These are phyloP conservation scores for Oryza officinalis DNA, from an alignment of 176 grass and related monocot species.

Conservation along the genomic window DNA sequence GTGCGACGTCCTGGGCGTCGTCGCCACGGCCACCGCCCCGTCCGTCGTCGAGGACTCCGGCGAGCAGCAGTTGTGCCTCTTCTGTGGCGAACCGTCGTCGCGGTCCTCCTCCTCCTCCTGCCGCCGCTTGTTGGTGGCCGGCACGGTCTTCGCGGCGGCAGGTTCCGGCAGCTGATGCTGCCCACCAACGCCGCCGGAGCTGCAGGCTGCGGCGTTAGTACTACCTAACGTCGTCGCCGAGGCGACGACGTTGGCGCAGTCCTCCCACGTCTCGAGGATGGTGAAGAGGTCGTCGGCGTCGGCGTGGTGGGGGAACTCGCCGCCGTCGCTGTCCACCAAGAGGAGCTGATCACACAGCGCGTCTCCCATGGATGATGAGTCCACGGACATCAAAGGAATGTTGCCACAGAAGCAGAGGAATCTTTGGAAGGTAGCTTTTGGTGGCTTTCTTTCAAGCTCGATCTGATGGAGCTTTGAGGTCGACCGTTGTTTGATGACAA, in stretches of 20 bases:
- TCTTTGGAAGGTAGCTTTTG: constrained; percentile 14
- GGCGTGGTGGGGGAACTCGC: constrained; percentile 30
- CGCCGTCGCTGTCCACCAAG: constrained; percentile 33
- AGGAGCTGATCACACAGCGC: constrained; percentile 53
- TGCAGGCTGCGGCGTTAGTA: neutral
- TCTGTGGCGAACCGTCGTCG: constrained; percentile 9
- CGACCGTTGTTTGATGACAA: constrained; percentile 30
- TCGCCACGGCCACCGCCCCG: neutral
- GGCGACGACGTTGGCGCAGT: constrained; percentile 13
- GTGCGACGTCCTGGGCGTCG: constrained; percentile 46
- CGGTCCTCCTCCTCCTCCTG: neutral
- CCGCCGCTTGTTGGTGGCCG: neutral
- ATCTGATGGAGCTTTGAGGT: neutral
- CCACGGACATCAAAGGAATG: neutral
- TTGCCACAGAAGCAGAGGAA: neutral
- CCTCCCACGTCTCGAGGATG: constrained; percentile 72
- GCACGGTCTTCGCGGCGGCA: neutral
- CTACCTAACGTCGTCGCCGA: neutral
- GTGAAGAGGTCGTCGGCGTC: constrained; percentile 61
- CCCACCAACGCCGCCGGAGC: neutral
- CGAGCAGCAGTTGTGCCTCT: constrained; percentile 35
- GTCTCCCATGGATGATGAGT: constrained; percentile 35
- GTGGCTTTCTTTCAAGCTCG: constrained; percentile 9
- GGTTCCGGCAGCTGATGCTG: neutral
- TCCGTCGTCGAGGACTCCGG: neutral